Evolutionary conservation across 306 rosid species (phyloP).

Genomic region (Lathyrus oleraceus): DNA sequence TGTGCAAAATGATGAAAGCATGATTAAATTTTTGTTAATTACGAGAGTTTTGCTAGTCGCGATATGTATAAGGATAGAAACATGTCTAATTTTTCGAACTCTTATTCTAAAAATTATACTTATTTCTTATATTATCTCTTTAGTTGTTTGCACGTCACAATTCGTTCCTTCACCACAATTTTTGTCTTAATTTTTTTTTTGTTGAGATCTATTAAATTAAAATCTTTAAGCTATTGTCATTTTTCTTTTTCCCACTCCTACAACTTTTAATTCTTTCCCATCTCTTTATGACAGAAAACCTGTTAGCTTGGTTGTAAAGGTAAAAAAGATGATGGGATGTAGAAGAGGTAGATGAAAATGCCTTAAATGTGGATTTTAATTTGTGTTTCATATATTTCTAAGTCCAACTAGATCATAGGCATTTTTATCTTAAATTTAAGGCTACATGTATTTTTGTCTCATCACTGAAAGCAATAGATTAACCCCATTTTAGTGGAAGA

Average conservation of each 20-base stretch:
- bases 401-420: constrained; percentile 35
- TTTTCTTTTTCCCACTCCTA: constrained; percentile 23
- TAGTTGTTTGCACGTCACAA: too few relatives aligned
- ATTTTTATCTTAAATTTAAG: constrained; percentile 38
- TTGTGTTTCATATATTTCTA: constrained; percentile 37
- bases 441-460: constrained; percentile 50
- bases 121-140: too few relatives aligned
- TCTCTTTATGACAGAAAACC: constrained; percentile 51
- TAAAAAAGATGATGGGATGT: constrained; percentile 44
- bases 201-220: background rate
- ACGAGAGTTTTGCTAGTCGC: too few relatives aligned
- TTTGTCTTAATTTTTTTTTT: too few relatives aligned
- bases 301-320: constrained; percentile 57
- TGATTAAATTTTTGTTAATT: too few relatives aligned
- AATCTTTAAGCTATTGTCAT: constrained; percentile 2
- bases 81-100: too few relatives aligned
- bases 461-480: constrained; percentile 41
- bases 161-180: too few relatives aligned
- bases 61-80: too few relatives aligned
- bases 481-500: background rate
- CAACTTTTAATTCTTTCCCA: constrained; percentile 15
- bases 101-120: too few relatives aligned
- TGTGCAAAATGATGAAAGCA: too few relatives aligned
- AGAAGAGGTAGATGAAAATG: constrained; percentile 53
- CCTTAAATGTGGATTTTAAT: constrained; percentile 49